phyloP scores from a whole-genome alignment of 305 asterid genomes.

The Coffea humblotiana region DNA sequence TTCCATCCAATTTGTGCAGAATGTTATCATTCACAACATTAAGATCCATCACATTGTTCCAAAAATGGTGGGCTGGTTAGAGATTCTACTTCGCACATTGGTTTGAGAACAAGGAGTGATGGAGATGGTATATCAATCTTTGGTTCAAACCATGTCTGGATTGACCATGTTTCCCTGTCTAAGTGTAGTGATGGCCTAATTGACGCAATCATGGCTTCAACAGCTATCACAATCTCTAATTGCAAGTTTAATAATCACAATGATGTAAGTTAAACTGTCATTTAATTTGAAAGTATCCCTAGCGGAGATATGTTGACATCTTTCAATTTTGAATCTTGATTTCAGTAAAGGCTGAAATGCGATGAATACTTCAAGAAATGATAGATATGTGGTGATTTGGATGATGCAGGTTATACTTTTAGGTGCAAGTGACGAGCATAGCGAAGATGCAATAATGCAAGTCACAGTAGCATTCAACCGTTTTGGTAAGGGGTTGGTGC shows the following conservation, averaged over 20 bases:
- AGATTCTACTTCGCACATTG: slow-evolving; percentile 29
- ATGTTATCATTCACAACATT: slow-evolving; percentile 54
- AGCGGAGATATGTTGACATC: not conserved
- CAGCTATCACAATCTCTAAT: slow-evolving; percentile 68
- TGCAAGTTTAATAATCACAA: slow-evolving; percentile 73
- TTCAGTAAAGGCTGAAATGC: not conserved
- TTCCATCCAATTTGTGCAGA: slow-evolving; percentile 57
- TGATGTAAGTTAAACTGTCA: slow-evolving; percentile 33
- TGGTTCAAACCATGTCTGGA: slow-evolving; percentile 51
- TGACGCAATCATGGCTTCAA: slow-evolving; percentile 64
- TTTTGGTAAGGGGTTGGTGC: slow-evolving; percentile 66
- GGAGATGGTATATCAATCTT: slow-evolving; percentile 34
- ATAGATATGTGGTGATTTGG: not conserved
- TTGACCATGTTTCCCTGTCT: slow-evolving; percentile 61
- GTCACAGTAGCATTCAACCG: slow-evolving; percentile 74
- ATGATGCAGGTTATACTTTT: slow-evolving; percentile 64
- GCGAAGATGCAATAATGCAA: slow-evolving; percentile 66
- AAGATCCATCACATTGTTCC: slow-evolving; percentile 53
- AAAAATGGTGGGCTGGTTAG: slow-evolving; percentile 53
- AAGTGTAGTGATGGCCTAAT: slow-evolving; percentile 54
- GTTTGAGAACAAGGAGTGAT: slow-evolving; percentile 16
- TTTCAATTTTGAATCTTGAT: too few relatives aligned
- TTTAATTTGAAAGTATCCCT: not conserved
- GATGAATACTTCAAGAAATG: not conserved
- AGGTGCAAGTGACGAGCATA: slow-evolving; percentile 55